These are phyloP conservation scores for Penicillium sp. DNA, from an alignment of 2,329 filamentous ascomycete genomes.

Conservation along the genomic window DNA sequence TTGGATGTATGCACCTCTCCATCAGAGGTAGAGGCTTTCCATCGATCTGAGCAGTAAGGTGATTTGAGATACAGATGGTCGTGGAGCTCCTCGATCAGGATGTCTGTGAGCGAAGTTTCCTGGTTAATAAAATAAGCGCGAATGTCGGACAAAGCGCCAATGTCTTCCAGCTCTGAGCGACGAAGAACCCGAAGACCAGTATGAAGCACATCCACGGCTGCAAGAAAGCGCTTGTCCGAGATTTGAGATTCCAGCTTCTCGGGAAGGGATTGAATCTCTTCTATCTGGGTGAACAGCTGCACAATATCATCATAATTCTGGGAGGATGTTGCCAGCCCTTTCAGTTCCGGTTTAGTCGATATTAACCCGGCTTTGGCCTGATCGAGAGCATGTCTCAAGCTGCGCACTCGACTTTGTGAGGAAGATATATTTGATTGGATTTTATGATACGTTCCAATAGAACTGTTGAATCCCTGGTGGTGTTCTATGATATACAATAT, in stretches of 20 bases:
- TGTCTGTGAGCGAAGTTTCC: conserved; percentile 87
- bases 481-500: conserved; percentile 60
- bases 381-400: conserved; percentile 77
- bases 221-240: conserved; percentile 91
- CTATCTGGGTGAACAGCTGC: conserved; percentile 76
- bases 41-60: conserved; percentile 93
- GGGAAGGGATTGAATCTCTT: conserved; percentile 83
- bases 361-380: conserved; percentile 78
- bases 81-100: conserved; percentile 93
- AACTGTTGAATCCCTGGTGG: conserved; percentile 98
- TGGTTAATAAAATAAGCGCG: conserved; percentile 88
- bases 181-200: conserved; percentile 79
- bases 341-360: conserved; percentile 83
- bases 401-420: conserved; percentile 81
- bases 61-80: conserved; percentile 97
- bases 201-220: conserved; percentile 87
- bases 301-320: conserved; percentile 89
- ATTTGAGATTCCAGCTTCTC: conserved; percentile 92
- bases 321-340: conserved; percentile 81
- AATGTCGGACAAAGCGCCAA: conserved; percentile 83
- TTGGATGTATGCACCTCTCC: conserved; percentile 31
- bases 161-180: conserved; percentile 84
- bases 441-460: conserved; percentile 97
- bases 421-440: conserved; percentile 90
- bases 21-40: conserved; percentile 67